Evolutionary conservation across 2,329 filamentous ascomycete species (phyloP).

Genomic region (Colletotrichum liaoningense): DNA sequence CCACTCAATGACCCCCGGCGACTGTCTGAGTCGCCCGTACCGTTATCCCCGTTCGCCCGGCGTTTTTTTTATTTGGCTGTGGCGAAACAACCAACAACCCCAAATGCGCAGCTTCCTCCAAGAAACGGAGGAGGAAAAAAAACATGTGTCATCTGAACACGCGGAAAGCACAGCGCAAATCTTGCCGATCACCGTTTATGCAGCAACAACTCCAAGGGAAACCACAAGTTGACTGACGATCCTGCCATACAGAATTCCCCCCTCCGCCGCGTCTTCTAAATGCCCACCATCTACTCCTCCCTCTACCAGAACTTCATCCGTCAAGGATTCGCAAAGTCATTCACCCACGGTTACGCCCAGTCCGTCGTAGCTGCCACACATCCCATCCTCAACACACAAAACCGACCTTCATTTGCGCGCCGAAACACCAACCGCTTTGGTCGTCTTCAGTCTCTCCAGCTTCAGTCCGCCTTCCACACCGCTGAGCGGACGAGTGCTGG

Average conservation of each 20-base stretch:
- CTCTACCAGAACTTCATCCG: slow-evolving; percentile 88
- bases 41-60: slow-evolving; percentile 5
- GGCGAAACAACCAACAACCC: slow-evolving; percentile 18
- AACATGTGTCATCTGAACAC: slow-evolving; percentile 19
- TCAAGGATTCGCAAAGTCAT: slow-evolving; percentile 95
- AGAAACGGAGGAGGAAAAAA: not conserved
- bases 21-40: not conserved
- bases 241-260: slow-evolving; percentile 58
- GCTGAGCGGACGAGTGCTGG: slow-evolving; percentile 60
- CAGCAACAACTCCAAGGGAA: not conserved
- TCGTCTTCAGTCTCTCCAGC: slow-evolving; percentile 68
- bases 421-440: slow-evolving; percentile 66
- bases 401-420: slow-evolving; percentile 71
- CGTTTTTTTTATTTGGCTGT: slow-evolving; percentile 5
- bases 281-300: slow-evolving; percentile 80
- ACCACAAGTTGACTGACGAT: slow-evolving; percentile 44
- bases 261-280: slow-evolving; percentile 83
- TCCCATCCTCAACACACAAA: slow-evolving; percentile 79
- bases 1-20: not conserved
- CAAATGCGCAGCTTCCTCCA: not conserved
- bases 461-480: slow-evolving; percentile 82
- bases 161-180: slow-evolving; percentile 18
- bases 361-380: slow-evolving; percentile 96
- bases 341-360: slow-evolving; percentile 98
- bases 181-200: slow-evolving; percentile 14